These are phyloP conservation scores for Tetrapisispora pingtungensis DNA, from an alignment of 805 yeast species.

Conservation along the genomic window DNA sequence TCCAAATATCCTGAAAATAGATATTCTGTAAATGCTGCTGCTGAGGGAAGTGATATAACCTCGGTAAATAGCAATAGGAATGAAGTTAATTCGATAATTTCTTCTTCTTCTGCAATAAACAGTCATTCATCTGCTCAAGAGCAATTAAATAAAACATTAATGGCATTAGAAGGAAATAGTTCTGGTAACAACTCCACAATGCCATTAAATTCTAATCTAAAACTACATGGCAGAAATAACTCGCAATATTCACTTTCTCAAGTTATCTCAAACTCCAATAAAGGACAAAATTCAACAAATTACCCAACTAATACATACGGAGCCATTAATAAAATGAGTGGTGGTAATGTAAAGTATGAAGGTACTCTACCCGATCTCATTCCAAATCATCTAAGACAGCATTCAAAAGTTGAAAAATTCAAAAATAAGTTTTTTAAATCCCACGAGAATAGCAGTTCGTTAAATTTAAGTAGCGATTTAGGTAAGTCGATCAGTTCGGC, in stretches of 20 bases:
- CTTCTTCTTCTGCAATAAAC: not conserved
- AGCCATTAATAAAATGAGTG: constrained; percentile 3
- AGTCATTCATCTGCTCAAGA: not conserved
- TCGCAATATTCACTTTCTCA: not conserved
- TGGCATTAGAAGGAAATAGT: not conserved
- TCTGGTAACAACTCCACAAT: not conserved
- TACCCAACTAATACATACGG: not conserved
- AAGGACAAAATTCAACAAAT: not conserved
- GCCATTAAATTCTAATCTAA: not conserved
- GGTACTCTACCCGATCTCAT: constrained; percentile 23
- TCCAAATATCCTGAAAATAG: not conserved
- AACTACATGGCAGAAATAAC: not conserved
- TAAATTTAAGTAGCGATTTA: not conserved
- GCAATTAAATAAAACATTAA: not conserved
- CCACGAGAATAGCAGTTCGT: not conserved
- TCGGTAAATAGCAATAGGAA: not conserved
- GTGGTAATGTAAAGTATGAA: constrained; percentile 13
- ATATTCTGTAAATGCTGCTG: not conserved
- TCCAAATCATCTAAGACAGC: constrained; percentile 10
- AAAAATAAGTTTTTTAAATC: constrained; percentile 7
- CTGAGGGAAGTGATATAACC: not conserved
- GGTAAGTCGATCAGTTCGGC: not conserved
- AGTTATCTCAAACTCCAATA: not conserved
- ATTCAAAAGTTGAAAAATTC: constrained; percentile 12
- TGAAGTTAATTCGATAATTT: not conserved